phyloP scores from a whole-genome alignment of 1,139 yeast species.

The Geotrichum bryndzae region DNA sequence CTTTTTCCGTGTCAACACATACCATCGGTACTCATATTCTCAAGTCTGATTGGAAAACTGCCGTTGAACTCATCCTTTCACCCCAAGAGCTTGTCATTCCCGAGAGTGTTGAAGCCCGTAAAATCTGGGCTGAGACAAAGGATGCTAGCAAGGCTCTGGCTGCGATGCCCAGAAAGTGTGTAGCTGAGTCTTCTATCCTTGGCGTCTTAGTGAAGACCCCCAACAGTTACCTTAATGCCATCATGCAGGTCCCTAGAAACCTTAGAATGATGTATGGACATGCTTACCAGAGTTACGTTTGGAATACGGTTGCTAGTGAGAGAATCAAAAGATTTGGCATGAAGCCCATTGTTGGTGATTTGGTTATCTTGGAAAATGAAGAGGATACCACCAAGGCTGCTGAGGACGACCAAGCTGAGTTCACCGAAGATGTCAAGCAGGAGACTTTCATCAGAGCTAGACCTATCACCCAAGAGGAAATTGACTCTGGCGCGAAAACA shows the following conservation, averaged over 20 bases:
- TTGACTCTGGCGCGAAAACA: conserved; percentile 51
- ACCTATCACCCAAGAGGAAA: conserved; percentile 67
- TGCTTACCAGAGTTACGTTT: conserved; percentile 91
- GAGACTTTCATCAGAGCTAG: conserved; percentile 56
- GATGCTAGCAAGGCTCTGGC: conserved; percentile 61
- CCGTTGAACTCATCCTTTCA: conserved; percentile 68
- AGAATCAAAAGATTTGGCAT: conserved; percentile 69
- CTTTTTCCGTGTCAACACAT: conserved; percentile 89
- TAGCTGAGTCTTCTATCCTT: conserved; percentile 76
- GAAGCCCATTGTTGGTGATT: conserved; percentile 72
- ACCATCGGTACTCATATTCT: conserved; percentile 69
- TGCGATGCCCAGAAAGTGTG: conserved; percentile 78
- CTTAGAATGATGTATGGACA: conserved; percentile 92
- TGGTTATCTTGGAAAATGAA: conserved; percentile 46
- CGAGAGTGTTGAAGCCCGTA: conserved; percentile 74
- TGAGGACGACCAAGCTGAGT: conserved; percentile 46
- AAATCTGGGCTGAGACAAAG: conserved; percentile 68
- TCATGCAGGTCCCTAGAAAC: conserved; percentile 88
- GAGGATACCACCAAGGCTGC: conserved; percentile 15
- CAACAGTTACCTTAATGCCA: conserved; percentile 61
- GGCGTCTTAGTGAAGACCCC: conserved; percentile 47
- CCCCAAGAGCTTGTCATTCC: conserved; percentile 83
- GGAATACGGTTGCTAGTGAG: conserved; percentile 83
- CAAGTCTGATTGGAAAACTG: conserved; percentile 70
- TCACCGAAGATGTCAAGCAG: conserved; percentile 58